Conservation (phyloP, 2,329 filamentous ascomycete genomes). For the Ophiostoma perfectum region DNA sequence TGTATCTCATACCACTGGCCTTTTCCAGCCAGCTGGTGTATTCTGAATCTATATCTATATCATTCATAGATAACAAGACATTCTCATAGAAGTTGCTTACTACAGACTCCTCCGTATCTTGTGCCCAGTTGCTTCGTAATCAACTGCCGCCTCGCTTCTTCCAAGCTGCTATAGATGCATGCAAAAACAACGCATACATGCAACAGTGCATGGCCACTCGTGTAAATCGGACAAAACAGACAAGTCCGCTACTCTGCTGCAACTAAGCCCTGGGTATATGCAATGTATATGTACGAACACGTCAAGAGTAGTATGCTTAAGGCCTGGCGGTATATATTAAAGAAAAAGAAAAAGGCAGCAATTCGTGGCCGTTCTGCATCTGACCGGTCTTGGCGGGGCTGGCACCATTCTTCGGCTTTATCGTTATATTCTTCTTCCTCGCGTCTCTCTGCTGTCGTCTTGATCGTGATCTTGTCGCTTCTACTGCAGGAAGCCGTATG, state of each 20-base stretch:
- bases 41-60: too few relatives aligned
- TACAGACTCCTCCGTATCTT: too few relatives aligned
- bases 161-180: background rate
- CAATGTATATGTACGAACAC: constrained; percentile 7
- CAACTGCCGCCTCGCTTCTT: background rate
- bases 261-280: background rate
- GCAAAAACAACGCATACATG: constrained; percentile 10
- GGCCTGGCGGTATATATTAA: too few relatives aligned
- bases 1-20: too few relatives aligned
- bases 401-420: too few relatives aligned
- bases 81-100: too few relatives aligned
- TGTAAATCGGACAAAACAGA: background rate
- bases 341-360: too few relatives aligned
- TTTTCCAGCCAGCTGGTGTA: too few relatives aligned
- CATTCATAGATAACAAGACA: too few relatives aligned
- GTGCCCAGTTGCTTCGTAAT: too few relatives aligned
- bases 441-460: background rate
- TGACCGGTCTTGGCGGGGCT: too few relatives aligned
- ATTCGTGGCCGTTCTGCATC: too few relatives aligned
- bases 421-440: background rate
- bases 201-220: background rate
- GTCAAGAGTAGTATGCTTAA: background rate
- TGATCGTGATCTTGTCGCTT: background rate
- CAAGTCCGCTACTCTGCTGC: background rate
- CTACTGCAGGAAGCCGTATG: background rate